These are phyloP conservation scores for Colletotrichum noveboracense DNA, from an alignment of 2,329 filamentous ascomycete genomes.

Conservation along the genomic window DNA sequence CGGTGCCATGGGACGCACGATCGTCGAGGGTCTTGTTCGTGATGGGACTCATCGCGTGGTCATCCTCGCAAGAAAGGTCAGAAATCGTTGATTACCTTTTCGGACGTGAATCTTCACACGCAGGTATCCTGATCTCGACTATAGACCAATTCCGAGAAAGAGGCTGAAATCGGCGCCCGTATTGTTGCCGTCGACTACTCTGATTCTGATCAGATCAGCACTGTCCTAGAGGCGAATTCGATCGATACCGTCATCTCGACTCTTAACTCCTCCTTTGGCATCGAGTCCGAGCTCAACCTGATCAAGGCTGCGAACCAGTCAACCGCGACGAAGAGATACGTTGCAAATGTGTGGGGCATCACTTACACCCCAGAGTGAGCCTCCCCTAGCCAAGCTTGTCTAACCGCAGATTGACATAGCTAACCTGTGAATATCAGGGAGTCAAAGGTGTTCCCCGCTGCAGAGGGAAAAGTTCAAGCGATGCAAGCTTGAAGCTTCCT, in stretches of 20 bases:
- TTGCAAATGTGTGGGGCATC: conserved; percentile 46
- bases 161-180: conserved; percentile 24
- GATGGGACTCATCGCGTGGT: conserved; percentile 39
- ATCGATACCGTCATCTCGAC: conserved; percentile 50
- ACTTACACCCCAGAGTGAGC: background rate
- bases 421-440: conserved; percentile 30
- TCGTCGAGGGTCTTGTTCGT: conserved; percentile 46
- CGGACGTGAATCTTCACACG: conserved; percentile 29
- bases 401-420: conserved; percentile 3
- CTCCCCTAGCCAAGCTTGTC: background rate
- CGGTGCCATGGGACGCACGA: conserved; percentile 45
- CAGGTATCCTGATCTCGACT: conserved; percentile 24
- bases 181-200: conserved; percentile 32
- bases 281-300: conserved; percentile 41
- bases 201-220: conserved; percentile 22
- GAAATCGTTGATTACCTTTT: background rate
- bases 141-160: conserved; percentile 11
- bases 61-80: conserved; percentile 35
- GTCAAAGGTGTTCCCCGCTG: conserved; percentile 23
- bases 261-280: conserved; percentile 33
- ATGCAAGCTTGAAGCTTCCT: conserved; percentile 46
- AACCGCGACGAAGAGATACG: conserved; percentile 39
- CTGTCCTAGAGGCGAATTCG: conserved; percentile 36
- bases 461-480: conserved; percentile 38
- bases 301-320: conserved; percentile 46